These are phyloP conservation scores for Isochrysis galbana DNA, from an alignment of 78 protist genomes.

Conservation along the genomic window DNA sequence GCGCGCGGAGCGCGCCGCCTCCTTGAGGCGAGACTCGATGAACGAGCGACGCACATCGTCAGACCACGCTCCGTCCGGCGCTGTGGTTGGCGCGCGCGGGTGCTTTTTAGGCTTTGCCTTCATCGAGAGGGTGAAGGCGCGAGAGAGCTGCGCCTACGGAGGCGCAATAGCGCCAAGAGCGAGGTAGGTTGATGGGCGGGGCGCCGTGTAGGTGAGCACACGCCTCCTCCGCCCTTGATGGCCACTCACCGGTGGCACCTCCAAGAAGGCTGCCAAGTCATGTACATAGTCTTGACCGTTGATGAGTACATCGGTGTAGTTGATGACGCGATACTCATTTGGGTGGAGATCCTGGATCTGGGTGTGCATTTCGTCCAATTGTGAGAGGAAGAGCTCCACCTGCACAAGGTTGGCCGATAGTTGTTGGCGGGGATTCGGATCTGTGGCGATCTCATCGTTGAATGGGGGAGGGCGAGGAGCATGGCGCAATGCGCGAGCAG, in stretches of 20 bases:
- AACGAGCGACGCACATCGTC: neutral
- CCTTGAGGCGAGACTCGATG: neutral
- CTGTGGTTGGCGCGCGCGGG: neutral
- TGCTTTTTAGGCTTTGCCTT: neutral
- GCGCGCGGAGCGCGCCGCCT: neutral
- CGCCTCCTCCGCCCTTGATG: neutral
- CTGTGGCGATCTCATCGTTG: too few relatives aligned
- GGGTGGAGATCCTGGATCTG: neutral
- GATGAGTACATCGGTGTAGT: neutral
- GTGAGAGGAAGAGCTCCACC: slow-evolving; percentile 9
- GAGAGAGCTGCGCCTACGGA: neutral
- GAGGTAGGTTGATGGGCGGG: neutral
- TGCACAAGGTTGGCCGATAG: too few relatives aligned
- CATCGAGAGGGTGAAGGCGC: slow-evolving; percentile 20
- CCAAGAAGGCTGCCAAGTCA: neutral
- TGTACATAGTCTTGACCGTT: neutral
- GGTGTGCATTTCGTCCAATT: neutral
- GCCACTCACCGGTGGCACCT: neutral
- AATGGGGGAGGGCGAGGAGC: too few relatives aligned
- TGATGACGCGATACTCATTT: neutral
- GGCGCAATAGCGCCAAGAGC: too few relatives aligned
- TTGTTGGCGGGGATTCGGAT: neutral
- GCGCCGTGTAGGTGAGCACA: neutral
- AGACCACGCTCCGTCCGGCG: neutral
- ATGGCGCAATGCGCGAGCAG: too few relatives aligned